Percentiles rank a stretch among this genome's conserved stretches.
These are phyloP conservation scores for Apostasia shenzhenica DNA, from an alignment of 106 monocot genomes.

Conservation along the genomic window DNA sequence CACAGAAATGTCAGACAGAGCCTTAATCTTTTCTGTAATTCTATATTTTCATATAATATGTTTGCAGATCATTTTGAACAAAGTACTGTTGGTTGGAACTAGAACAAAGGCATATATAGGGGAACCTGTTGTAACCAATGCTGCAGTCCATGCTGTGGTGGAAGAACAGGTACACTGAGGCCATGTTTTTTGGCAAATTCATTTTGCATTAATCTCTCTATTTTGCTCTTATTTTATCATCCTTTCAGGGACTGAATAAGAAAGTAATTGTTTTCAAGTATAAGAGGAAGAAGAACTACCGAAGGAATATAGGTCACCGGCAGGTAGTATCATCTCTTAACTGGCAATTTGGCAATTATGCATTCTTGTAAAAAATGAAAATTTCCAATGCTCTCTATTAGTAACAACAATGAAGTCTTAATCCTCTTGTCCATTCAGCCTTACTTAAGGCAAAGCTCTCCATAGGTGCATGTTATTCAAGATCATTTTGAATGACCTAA, in stretches of 20 bases:
- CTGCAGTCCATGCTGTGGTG: conserved; percentile 93
- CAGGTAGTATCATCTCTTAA: conserved; percentile 40
- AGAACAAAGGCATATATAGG: conserved; percentile 78
- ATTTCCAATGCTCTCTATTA: not conserved
- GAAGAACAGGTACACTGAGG: conserved; percentile 72
- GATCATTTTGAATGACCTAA: too few relatives aligned
- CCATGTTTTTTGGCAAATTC: not conserved
- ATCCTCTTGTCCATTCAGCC: too few relatives aligned
- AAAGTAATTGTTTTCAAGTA: conserved; percentile 95
- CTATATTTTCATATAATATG: too few relatives aligned
- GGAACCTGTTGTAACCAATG: conserved; percentile 84
- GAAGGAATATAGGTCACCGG: conserved; percentile 91
- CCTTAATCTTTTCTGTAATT: too few relatives aligned
- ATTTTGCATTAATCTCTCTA: not conserved
- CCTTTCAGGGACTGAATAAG: conserved; percentile 57
- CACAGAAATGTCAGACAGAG: too few relatives aligned
- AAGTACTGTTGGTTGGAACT: conserved; percentile 90
- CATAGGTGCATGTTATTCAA: too few relatives aligned
- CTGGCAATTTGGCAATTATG: not conserved
- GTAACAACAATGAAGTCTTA: not conserved
- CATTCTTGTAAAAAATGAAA: not conserved
- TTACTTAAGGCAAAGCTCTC: too few relatives aligned
- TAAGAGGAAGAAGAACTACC: conserved; percentile 91
- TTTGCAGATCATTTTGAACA: conserved; percentile 79
- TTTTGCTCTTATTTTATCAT: not conserved